A percentile compares a stretch with the other conserved stretches of the same genome.
phyloP scores from a whole-genome alignment of 2,329 filamentous ascomycete genomes.

The Hypomyces perniciosus region DNA sequence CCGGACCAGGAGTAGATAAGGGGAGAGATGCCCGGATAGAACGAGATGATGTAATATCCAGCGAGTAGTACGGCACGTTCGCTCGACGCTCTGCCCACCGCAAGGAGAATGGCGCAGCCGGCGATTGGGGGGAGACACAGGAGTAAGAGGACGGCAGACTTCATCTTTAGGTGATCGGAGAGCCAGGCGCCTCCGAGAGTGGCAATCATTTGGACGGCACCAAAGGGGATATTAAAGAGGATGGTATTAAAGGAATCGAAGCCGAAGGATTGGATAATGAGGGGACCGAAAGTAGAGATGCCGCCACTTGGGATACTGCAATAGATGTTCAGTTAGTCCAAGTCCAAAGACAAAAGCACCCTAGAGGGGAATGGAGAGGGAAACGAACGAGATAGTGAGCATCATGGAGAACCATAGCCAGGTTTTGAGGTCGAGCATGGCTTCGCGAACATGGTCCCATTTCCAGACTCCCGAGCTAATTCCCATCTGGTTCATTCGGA shows the following conservation, averaged over 20 bases:
- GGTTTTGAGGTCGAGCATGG: slow-evolving; percentile 34
- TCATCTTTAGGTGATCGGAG: slow-evolving; percentile 48
- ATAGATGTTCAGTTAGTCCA: not conserved
- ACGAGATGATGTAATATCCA: slow-evolving; percentile 54
- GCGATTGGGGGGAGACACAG: slow-evolving; percentile 52
- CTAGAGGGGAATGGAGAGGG: not conserved
- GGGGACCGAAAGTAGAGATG: slow-evolving; percentile 51
- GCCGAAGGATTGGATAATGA: slow-evolving; percentile 54
- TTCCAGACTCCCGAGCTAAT: slow-evolving; percentile 34
- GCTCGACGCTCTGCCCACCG: slow-evolving; percentile 37
- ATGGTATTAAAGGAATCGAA: slow-evolving; percentile 51
- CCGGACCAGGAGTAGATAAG: slow-evolving; percentile 52
- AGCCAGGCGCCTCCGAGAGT: slow-evolving; percentile 53
- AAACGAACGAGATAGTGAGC: slow-evolving; percentile 45
- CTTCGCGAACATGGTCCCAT: slow-evolving; percentile 37
- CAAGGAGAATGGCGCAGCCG: slow-evolving; percentile 49
- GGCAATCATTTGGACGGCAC: slow-evolving; percentile 52
- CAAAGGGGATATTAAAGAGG: slow-evolving; percentile 56
- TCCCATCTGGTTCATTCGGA: slow-evolving; percentile 45
- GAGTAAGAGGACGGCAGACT: slow-evolving; percentile 47
- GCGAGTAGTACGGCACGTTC: slow-evolving; percentile 46
- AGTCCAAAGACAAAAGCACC: not conserved
- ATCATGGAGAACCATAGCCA: slow-evolving; percentile 40
- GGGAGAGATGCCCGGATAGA: slow-evolving; percentile 51
- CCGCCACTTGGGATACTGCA: slow-evolving; percentile 46